These are phyloP conservation scores for Penicillium sp. DNA, from an alignment of 2,329 filamentous ascomycete genomes.

Conservation along the genomic window DNA sequence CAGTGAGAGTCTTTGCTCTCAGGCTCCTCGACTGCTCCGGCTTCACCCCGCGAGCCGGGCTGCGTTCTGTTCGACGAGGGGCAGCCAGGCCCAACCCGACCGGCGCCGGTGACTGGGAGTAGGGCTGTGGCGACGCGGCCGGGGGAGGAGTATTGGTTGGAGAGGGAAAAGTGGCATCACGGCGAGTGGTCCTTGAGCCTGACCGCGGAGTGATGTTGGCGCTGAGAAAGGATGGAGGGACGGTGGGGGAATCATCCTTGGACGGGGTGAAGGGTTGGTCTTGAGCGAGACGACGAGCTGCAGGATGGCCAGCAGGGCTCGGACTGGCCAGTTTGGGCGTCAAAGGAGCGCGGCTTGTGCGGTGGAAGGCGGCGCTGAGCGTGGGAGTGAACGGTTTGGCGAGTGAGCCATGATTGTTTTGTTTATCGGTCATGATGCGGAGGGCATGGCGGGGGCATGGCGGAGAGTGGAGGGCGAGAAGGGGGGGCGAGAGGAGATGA, in stretches of 20 bases:
- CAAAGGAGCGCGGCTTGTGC: constrained; percentile 58
- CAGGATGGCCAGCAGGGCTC: constrained; percentile 30
- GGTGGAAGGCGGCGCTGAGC: constrained; percentile 66
- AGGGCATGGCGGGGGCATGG: constrained; percentile 45
- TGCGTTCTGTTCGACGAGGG: constrained; percentile 38
- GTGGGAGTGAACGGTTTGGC: constrained; percentile 68
- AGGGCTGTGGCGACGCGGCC: constrained; percentile 31
- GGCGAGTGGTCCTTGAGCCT: constrained; percentile 71
- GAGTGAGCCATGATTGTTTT: constrained; percentile 52
- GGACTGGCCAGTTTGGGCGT: constrained; percentile 62
- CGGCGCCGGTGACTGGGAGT: constrained; percentile 32
- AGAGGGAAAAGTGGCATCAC: constrained; percentile 70
- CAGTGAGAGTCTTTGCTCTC: constrained; percentile 42
- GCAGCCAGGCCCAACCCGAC: constrained; percentile 27
- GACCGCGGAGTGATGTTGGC: constrained; percentile 80
- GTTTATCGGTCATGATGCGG: constrained; percentile 58
- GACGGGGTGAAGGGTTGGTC: constrained; percentile 40
- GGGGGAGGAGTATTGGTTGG: constrained; percentile 58
- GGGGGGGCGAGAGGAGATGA: not conserved
- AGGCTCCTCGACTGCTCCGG: constrained; percentile 36
- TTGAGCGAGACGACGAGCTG: constrained; percentile 38
- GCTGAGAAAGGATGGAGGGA: constrained; percentile 62
- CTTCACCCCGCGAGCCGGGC: constrained; percentile 37
- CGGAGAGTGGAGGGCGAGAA: not conserved
- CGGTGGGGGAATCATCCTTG: constrained; percentile 56